phyloP scores from a whole-genome alignment of 768 basidiomycete genomes.

The Terana coerulea region DNA sequence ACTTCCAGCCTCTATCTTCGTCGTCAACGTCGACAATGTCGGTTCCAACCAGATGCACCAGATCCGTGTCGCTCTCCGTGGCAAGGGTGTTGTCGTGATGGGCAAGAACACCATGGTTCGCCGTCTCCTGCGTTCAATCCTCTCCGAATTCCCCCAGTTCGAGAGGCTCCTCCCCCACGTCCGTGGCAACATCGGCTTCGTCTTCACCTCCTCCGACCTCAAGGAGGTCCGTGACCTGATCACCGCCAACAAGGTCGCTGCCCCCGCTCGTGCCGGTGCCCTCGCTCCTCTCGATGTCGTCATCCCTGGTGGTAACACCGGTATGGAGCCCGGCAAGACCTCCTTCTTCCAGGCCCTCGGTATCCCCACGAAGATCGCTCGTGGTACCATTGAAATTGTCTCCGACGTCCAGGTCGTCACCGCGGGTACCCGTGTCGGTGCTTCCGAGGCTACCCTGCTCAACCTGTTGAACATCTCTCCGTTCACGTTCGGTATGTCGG shows the following conservation, averaged over 20 bases:
- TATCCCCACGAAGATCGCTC: slow-evolving; percentile 99
- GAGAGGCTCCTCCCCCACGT: slow-evolving; percentile 95
- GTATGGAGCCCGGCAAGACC: slow-evolving; percentile 99
- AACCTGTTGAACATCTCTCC: slow-evolving; percentile 99
- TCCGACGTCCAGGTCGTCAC: slow-evolving; percentile 93
- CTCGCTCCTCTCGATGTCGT: slow-evolving; percentile 88
- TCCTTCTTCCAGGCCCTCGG: slow-evolving; percentile 99
- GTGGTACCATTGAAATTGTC: slow-evolving; percentile 99
- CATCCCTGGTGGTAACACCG: slow-evolving; percentile 95
- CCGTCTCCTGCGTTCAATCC: slow-evolving; percentile 90
- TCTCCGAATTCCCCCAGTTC: slow-evolving; percentile 87
- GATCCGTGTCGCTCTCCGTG: slow-evolving; percentile 92
- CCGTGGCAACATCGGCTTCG: slow-evolving; percentile 98
- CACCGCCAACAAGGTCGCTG: slow-evolving; percentile 95
- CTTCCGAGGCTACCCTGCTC: slow-evolving; percentile 95
- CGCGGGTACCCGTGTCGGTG: slow-evolving; percentile 89
- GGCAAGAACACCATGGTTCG: slow-evolving; percentile 99
- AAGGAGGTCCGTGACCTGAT: slow-evolving; percentile 95
- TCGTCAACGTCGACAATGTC: slow-evolving; percentile 99
- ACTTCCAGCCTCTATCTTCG: slow-evolving; percentile 87
- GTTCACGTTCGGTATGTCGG: slow-evolving; percentile 99
- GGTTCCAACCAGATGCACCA: slow-evolving; percentile 99
- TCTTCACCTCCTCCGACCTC: slow-evolving; percentile 90
- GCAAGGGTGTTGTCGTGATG: slow-evolving; percentile 96
- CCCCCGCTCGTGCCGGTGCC: slow-evolving; percentile 98